Percentiles rank a stretch among this genome's conserved stretches.
These are phyloP conservation scores for Sordariomycetes sp. DNA, from an alignment of 2,329 filamentous ascomycete species.

Conservation along the genomic window DNA sequence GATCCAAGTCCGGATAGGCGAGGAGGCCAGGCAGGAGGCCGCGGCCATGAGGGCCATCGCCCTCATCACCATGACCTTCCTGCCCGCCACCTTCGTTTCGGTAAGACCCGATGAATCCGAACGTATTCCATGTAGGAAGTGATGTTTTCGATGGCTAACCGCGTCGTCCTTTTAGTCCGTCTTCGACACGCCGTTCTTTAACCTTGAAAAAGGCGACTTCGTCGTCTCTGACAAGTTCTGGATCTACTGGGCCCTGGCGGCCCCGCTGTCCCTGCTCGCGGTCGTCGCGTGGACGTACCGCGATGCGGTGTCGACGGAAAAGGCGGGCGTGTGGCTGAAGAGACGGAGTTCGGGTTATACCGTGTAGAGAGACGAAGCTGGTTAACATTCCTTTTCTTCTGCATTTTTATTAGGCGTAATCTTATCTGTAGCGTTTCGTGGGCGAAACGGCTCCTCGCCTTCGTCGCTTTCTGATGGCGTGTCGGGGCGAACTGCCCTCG, in stretches of 20 bases:
- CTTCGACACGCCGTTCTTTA: slow-evolving; percentile 5
- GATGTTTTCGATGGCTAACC: not conserved
- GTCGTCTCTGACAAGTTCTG: slow-evolving; percentile 4
- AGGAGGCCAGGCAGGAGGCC: slow-evolving; percentile 4
- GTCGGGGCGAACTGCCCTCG: too few relatives aligned
- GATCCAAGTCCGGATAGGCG: slow-evolving; percentile 4
- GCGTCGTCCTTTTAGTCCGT: not conserved
- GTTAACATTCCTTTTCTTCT: too few relatives aligned
- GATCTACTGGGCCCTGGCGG: slow-evolving; percentile 4
- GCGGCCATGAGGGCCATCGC: slow-evolving; percentile 6
- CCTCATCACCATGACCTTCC: slow-evolving; percentile 6
- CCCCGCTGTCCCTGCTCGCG: not conserved
- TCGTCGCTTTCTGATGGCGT: too few relatives aligned
- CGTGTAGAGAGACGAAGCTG: too few relatives aligned
- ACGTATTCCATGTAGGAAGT: too few relatives aligned
- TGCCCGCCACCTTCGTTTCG: slow-evolving; percentile 6
- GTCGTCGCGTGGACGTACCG: not conserved
- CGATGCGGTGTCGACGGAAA: not conserved
- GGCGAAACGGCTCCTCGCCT: too few relatives aligned
- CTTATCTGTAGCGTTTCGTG: too few relatives aligned
- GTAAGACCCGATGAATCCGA: not conserved
- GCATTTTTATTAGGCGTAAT: too few relatives aligned
- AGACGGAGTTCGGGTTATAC: too few relatives aligned
- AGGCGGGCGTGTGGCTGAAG: too few relatives aligned
- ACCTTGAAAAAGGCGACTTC: not conserved